A percentile compares a stretch with the other conserved stretches of the same genome.
These are phyloP conservation scores for Termitomyces sp. DNA, from an alignment of 768 basidiomycete genomes.

Conservation along the genomic window DNA sequence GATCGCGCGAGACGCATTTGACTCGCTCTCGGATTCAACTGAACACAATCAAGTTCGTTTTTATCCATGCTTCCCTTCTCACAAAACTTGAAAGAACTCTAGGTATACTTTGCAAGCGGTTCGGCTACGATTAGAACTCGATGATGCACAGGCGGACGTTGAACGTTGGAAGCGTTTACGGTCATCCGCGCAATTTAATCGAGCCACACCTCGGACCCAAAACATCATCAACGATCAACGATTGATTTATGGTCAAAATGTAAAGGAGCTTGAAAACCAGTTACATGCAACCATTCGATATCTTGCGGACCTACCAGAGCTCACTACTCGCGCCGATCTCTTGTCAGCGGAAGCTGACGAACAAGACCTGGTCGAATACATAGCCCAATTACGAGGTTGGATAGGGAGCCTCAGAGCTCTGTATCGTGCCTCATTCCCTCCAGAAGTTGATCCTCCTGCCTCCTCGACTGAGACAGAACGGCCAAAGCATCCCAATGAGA, in stretches of 20 bases:
- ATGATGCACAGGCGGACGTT: slow-evolving; percentile 15
- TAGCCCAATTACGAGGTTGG: slow-evolving; percentile 25
- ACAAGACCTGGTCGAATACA: slow-evolving; percentile 20
- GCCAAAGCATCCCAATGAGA: slow-evolving; percentile 7
- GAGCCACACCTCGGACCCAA: slow-evolving; percentile 22
- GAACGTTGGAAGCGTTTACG: slow-evolving; percentile 26
- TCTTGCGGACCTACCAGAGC: slow-evolving; percentile 22
- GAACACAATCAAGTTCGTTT: slow-evolving; percentile 18
- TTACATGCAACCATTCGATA: slow-evolving; percentile 17
- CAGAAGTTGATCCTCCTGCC: neutral
- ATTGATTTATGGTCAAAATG: slow-evolving; percentile 12
- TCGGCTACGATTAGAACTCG: slow-evolving; percentile 18
- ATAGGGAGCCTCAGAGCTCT: slow-evolving; percentile 19
- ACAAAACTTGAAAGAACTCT: neutral
- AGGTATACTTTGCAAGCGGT: slow-evolving; percentile 25
- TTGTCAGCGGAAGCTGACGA: slow-evolving; percentile 13
- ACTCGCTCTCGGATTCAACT: slow-evolving; percentile 14
- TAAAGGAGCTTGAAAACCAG: slow-evolving; percentile 13
- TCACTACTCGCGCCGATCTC: slow-evolving; percentile 7
- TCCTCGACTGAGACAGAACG: neutral
- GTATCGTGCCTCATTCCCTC: neutral
- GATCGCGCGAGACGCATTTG: neutral
- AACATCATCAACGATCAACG: slow-evolving; percentile 19
- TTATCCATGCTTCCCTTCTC: neutral
- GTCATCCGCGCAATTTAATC: slow-evolving; percentile 21